These are phyloP conservation scores for Suhomyces kunorum DNA, from an alignment of 1,139 yeast species.

Conservation along the genomic window DNA sequence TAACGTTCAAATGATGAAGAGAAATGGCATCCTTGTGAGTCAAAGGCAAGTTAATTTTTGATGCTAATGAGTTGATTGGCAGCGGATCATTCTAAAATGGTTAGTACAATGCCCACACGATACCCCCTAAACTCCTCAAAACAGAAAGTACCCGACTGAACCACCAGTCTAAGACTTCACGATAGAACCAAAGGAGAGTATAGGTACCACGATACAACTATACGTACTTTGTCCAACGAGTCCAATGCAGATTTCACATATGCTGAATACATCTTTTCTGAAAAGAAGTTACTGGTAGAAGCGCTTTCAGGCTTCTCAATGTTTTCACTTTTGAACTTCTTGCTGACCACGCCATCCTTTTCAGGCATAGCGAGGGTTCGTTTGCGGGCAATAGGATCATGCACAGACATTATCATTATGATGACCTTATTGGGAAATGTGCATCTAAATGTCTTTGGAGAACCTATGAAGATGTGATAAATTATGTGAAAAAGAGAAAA, in stretches of 20 bases:
- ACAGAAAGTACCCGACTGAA: conserved; percentile 9
- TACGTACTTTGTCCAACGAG: conserved; percentile 62
- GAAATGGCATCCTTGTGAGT: conserved; percentile 38
- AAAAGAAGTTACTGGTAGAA: conserved; percentile 27
- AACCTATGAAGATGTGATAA: conserved; percentile 6
- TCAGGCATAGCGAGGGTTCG: conserved; percentile 17
- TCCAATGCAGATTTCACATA: conserved; percentile 70
- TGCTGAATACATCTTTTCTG: conserved; percentile 61
- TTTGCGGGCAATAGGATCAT: conserved; percentile 21
- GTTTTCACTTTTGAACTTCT: conserved; percentile 13
- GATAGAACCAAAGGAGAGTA: conserved; percentile 8
- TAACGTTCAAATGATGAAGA: conserved; percentile 36
- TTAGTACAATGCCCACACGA: conserved; percentile 22
- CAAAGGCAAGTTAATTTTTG: conserved; percentile 38
- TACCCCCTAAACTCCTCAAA: conserved; percentile 11
- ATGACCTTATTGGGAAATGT: conserved; percentile 5
- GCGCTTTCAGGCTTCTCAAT: conserved; percentile 12
- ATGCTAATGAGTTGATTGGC: conserved; percentile 40
- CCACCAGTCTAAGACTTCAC: conserved; percentile 8
- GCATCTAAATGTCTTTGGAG: conserved; percentile 5
- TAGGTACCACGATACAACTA: conserved; percentile 13
- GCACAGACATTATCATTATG: conserved; percentile 20
- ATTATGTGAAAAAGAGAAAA: conserved; percentile 8
- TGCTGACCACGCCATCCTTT: conserved; percentile 14
- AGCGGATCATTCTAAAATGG: conserved; percentile 36